phyloP scores from a whole-genome alignment of 129 eudicot genomes.

The Erigeron canadensis region DNA sequence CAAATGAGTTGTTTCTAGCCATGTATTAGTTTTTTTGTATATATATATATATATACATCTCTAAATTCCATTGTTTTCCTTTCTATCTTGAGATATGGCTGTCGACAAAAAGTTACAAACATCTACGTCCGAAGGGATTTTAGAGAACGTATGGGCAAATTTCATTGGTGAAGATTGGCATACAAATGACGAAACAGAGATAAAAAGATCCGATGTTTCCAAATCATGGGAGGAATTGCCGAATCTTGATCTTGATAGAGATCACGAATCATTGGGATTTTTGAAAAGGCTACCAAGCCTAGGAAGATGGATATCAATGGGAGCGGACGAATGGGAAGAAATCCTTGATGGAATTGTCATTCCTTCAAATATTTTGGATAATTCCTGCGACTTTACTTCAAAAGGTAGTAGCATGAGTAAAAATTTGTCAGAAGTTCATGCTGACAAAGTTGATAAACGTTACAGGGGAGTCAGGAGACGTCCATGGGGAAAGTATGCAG shows the following conservation, averaged over 20 bases:
- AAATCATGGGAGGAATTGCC: conserved; percentile 55
- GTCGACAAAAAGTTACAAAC: conserved; percentile 29
- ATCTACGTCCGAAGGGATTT: conserved; percentile 45
- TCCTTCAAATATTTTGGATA: conserved; percentile 22
- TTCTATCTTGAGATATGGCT: conserved; percentile 40
- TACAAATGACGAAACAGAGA: not conserved
- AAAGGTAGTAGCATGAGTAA: not conserved
- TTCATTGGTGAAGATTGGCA: conserved; percentile 48
- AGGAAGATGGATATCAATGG: conserved; percentile 94
- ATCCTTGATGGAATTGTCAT: conserved; percentile 45
- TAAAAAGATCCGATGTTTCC: conserved; percentile 10
- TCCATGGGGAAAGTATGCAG: conserved; percentile 91
- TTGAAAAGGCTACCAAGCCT: conserved; percentile 73
- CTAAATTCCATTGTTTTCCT: not conserved
- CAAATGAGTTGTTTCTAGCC: conserved; percentile 26
- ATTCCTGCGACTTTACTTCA: not conserved
- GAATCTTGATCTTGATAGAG: conserved; percentile 28
- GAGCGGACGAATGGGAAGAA: conserved; percentile 78
- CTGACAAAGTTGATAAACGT: conserved; percentile 35
- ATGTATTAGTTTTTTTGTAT: conserved; percentile 8
- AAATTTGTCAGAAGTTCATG: not conserved
- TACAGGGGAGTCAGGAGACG: conserved; percentile 83
- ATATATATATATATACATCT: conserved; percentile 9
- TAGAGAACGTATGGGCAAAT: conserved; percentile 79
- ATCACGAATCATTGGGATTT: conserved; percentile 37